Base-by-base conservation (phyloP, 2,329 filamentous ascomycete species). In the Cordyceps pruinosa region DNA sequence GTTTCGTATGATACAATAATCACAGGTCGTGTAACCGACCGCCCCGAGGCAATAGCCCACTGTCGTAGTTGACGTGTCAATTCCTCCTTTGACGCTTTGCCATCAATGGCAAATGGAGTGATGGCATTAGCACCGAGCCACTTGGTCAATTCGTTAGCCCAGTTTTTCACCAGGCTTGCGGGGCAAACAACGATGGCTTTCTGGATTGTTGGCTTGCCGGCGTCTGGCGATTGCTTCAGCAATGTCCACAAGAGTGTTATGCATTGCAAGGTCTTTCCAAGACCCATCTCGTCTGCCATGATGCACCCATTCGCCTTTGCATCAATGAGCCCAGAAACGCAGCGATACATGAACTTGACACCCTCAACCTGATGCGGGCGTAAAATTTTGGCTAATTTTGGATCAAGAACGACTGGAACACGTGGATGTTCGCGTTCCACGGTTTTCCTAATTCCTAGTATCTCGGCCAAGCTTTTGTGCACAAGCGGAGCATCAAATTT, bases 1-100 rank as follows among this genome's bases (percentile, higher is more conserved):
- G 94, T 97, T 72, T 99, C 94, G 68, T 99, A 99, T 0, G 94
- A 99, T 42, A 99, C 92, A 58, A 99, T 99, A 53, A 99, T 88
- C 35, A 97, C 92, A 0, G 94, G 94, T 35, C 94, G 81, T 3
- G 92, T 94, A 23, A 99, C 86, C 13, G 90, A 79, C 49, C 95
- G 87, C n/a, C 94, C 94, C 32, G 84, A 90, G 5, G 93, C 84
- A 66, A 96, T 94, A 1, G 90, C 89, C 94, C 94, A 99, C 70
- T 97, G 94, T 37, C 90, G 87, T 61, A 99, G 80, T 68, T 99
- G 94, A 49, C 88, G 82, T 1, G 85, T 95, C 39, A 99, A 77
- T 66, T 97, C 94, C 64, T 96, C 90, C 68, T 99, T 99, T 0
- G 90, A 87, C 13, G 90, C 93, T 73, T 97, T 99, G 26, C 94